Conservation (phyloP, 140 eudicot species). For the Stevia rebaudiana region DNA sequence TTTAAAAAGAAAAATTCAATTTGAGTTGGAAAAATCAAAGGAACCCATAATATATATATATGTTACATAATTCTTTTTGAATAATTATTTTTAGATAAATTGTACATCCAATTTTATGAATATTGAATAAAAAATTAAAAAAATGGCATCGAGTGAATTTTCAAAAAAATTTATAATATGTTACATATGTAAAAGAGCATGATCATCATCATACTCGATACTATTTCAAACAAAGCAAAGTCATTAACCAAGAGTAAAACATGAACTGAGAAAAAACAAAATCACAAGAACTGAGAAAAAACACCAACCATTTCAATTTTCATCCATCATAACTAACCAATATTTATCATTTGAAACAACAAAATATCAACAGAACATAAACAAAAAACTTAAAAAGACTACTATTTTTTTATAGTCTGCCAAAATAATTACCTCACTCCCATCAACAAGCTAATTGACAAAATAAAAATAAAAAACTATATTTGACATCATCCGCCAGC, state of each 20-base stretch:
- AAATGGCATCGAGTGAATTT: too few species aligned
- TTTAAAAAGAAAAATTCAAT: too few species aligned
- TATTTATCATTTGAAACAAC: constrained; percentile 17
- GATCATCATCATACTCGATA: background rate
- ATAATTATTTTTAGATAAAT: too few species aligned
- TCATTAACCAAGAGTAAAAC: background rate
- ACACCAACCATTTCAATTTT: constrained; percentile 1
- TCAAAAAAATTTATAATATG: too few species aligned
- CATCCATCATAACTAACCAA: constrained; percentile 9
- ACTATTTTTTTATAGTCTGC: constrained; percentile 15
- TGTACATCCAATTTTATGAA: too few species aligned
- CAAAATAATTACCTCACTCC: constrained; percentile 13
- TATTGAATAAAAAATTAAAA: too few species aligned
- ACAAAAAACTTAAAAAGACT: background rate
- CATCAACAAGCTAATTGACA: constrained; percentile 10
- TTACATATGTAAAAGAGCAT: too few species aligned
- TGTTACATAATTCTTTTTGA: too few species aligned
- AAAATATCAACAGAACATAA: constrained; percentile 7
- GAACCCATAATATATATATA: too few species aligned
- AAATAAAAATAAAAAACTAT: background rate
- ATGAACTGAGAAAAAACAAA: background rate
- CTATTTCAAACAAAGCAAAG: background rate
- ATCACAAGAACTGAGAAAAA: background rate
- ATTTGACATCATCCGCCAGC: background rate
- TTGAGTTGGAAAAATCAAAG: too few species aligned